phyloP scores from a whole-genome alignment of 164 flowering plant genomes.

The Houttuynia cordata region DNA sequence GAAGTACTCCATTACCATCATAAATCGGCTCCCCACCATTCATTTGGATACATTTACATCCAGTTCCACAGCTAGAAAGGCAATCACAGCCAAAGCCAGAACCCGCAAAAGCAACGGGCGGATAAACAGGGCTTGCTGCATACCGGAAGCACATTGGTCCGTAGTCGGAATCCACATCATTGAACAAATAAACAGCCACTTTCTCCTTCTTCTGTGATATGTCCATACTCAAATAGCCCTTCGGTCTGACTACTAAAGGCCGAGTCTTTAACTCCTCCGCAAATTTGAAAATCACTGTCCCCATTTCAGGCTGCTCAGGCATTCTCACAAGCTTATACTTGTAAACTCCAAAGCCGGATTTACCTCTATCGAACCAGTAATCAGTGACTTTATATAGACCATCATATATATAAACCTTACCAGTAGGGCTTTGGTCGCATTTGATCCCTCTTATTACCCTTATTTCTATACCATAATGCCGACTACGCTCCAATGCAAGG shows the following conservation, averaged over 20 bases:
- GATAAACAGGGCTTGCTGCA: constrained; percentile 37
- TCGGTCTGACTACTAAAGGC: constrained; percentile 41
- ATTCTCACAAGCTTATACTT: constrained; percentile 67
- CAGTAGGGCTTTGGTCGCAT: constrained; percentile 30
- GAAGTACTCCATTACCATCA: constrained; percentile 51
- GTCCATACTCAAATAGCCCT: constrained; percentile 57
- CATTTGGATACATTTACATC: constrained; percentile 52
- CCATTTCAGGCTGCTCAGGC: constrained; percentile 74
- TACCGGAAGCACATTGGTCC: constrained; percentile 61
- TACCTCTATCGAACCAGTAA: constrained; percentile 78
- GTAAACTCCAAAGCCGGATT: constrained; percentile 80
- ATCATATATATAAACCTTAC: constrained; percentile 77
- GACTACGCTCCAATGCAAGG: constrained; percentile 74
- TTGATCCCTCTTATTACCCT: constrained; percentile 78
- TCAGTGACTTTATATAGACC: constrained; percentile 64
- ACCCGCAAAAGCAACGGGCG: constrained; percentile 27
- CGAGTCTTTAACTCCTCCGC: constrained; percentile 36
- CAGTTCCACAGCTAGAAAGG: constrained; percentile 30
- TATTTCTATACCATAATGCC: constrained; percentile 67
- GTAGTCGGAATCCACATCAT: constrained; percentile 56
- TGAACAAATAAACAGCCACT: constrained; percentile 51
- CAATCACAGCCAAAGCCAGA: constrained; percentile 51
- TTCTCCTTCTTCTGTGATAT: constrained; percentile 55
- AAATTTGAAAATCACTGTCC: constrained; percentile 47
- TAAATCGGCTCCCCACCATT: constrained; percentile 81